Conservation (phyloP, 306 rosid genomes). For the Cicer pinnatifidum region DNA sequence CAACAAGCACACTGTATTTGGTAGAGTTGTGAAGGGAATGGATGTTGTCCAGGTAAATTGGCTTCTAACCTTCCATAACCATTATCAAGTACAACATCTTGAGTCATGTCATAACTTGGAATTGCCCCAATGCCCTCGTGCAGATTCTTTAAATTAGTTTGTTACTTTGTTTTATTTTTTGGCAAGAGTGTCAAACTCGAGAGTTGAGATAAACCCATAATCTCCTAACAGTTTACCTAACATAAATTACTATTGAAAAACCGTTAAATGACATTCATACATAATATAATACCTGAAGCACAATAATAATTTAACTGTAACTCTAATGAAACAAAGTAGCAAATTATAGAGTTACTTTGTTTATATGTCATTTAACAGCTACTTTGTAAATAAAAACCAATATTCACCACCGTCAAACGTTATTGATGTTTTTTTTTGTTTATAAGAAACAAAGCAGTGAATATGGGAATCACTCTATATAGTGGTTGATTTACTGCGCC, state of each 20-base stretch:
- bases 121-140: slow-evolving; percentile 5
- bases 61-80: slow-evolving; percentile 31
- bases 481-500: too few species aligned
- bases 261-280: background rate
- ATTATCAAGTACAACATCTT: slow-evolving; percentile 8
- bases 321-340: too few species aligned
- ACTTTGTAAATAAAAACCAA: too few species aligned
- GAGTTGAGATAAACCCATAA: background rate
- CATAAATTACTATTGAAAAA: background rate
- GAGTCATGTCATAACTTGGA: slow-evolving; percentile 18
- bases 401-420: too few species aligned
- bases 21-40: slow-evolving; percentile 93
- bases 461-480: too few species aligned
- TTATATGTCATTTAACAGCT: too few species aligned
- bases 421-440: too few species aligned
- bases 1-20: slow-evolving; percentile 96
- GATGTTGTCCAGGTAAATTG: slow-evolving; percentile 90
- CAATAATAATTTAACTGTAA: too few species aligned
- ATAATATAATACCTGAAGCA: too few species aligned
- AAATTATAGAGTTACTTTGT: too few species aligned
- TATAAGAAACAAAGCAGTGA: too few species aligned
- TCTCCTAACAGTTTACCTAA: background rate
- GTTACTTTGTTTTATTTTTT: background rate
- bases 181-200: background rate
- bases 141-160: background rate